These are phyloP conservation scores for Dipteronia dyeriana DNA, from an alignment of 345 rosid species.

Conservation along the genomic window DNA sequence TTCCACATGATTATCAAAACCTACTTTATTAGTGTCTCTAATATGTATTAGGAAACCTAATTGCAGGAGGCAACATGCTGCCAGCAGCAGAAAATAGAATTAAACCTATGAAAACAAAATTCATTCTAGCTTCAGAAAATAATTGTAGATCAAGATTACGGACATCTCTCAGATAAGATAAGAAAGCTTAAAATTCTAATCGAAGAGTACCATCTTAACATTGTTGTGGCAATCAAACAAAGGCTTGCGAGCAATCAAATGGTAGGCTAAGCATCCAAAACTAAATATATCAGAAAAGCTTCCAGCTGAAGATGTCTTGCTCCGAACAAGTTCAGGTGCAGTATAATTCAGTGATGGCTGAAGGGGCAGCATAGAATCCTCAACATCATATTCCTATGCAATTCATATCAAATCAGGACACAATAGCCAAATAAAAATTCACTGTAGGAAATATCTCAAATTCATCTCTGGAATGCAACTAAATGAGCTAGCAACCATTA, in stretches of 20 bases:
- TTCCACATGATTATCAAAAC: background rate
- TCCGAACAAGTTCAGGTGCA: slow-evolving; percentile 90
- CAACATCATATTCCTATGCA: slow-evolving; percentile 91
- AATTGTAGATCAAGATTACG: background rate
- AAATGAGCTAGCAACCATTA: background rate
- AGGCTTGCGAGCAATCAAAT: slow-evolving; percentile 86
- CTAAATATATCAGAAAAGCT: slow-evolving; percentile 86
- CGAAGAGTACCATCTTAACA: slow-evolving; percentile 78
- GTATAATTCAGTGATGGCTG: slow-evolving; percentile 92
- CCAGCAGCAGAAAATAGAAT: background rate
- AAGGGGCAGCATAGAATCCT: slow-evolving; percentile 87
- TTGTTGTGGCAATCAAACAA: slow-evolving; percentile 93
- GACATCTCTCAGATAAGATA: background rate
- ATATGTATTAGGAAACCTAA: background rate
- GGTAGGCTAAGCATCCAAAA: slow-evolving; percentile 93
- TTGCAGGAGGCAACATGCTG: background rate
- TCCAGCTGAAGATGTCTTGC: slow-evolving; percentile 72
- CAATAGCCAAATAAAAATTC: slow-evolving; percentile 11
- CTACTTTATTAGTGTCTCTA: background rate
- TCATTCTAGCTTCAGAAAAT: background rate
- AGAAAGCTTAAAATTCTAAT: slow-evolving; percentile 13
- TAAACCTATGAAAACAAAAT: background rate
- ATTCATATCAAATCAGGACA: slow-evolving; percentile 19
- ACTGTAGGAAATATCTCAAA: background rate
- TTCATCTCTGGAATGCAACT: slow-evolving; percentile 3